Evolutionary conservation across 1,139 yeast genomes (phyloP), one percentile per base, ranked within the genome.

Genomic region (Geotrichum australiense): DNA sequence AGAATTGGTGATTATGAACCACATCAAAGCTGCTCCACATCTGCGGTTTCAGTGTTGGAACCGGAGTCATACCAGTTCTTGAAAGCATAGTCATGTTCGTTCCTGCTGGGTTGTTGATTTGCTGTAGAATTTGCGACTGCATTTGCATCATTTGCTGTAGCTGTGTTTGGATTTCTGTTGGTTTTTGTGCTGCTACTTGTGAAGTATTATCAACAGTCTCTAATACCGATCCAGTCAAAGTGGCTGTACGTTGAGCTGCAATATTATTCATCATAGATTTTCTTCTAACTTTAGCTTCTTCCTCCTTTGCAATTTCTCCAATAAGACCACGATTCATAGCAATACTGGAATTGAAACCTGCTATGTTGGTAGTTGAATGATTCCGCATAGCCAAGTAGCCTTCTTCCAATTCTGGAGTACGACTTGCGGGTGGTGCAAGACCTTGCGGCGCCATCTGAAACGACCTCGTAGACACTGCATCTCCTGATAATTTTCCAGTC

Each of bases 301-400:
- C 68, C 39, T 63, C 69, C 4, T 58, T 54, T n/a, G 65, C 64
- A 45, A 65, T 65, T 45, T 63, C 68, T 12, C 64, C 68, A 24
- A 65, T 57, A 15, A 65, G 53, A 3, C 70, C 70, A 2, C 70
- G 56, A 14, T 54, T 49, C 41, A 53, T 46, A 1, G 47, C 41
- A 10, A 43, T 41, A 14, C 50, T 47, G 5, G 52, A 45, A 35
- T 49, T 47, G 32, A 39, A 40, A 11, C 44, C 44, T 14, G 64
- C 58, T 19, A 58, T 43, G 8, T 32, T 32, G 7, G 56, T 47
- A 5, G 52, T 49, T 14, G 40, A 31, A 14, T 42, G 41, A 27
- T 41, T 44, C 10, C 30, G 31, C 35, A 23, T 39, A 8, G 33
- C 43, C 18, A 42, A 31, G 16, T 37, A 42, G 3, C 47, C 49